Conservation (phyloP, 2,329 filamentous ascomycete genomes). For the Aaosphaeria pasadenensis region DNA sequence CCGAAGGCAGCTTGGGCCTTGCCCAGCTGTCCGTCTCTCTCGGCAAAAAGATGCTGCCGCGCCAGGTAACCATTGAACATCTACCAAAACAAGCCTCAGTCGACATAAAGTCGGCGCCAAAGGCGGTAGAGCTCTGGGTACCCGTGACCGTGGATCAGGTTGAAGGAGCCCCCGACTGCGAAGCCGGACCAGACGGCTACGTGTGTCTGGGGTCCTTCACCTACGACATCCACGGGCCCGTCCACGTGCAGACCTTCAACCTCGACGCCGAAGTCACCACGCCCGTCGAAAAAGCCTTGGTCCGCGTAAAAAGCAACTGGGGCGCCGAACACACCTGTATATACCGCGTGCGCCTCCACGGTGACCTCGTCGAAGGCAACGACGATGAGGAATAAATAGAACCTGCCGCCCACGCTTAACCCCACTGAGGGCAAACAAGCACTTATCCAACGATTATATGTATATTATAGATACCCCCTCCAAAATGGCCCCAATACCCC, state of each 20-base stretch:
- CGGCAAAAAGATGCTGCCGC: slow-evolving; percentile 34
- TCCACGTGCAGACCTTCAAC: slow-evolving; percentile 42
- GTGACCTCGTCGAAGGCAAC: slow-evolving; percentile 12
- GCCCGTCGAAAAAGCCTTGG: slow-evolving; percentile 32
- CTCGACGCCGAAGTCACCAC: slow-evolving; percentile 27
- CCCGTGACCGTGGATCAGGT: slow-evolving; percentile 23
- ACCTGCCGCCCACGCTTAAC: too few species aligned
- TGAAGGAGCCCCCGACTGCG: slow-evolving; percentile 11
- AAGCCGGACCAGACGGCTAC: slow-evolving; percentile 21
- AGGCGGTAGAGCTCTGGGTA: slow-evolving; percentile 46
- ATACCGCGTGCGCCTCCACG: slow-evolving; percentile 46
- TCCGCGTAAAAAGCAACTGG: slow-evolving; percentile 44
- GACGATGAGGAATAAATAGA: too few species aligned
- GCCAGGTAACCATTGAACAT: slow-evolving; percentile 46
- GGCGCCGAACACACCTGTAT: slow-evolving; percentile 45
- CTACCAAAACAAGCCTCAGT: slow-evolving; percentile 38
- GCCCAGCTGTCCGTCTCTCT: slow-evolving; percentile 62
- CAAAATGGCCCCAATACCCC: too few species aligned
- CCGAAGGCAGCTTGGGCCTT: slow-evolving; percentile 48
- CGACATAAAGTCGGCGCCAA: slow-evolving; percentile 41
- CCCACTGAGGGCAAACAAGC: too few species aligned
- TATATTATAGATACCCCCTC: too few species aligned
- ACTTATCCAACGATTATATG: too few species aligned
- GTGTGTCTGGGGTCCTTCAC: slow-evolving; percentile 40
- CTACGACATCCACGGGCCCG: slow-evolving; percentile 41